Percentiles rank a stretch among this genome's conserved stretches.
phyloP scores from a whole-genome alignment of 1,284 basidiomycete species.

The Cryptococcus sp. region DNA sequence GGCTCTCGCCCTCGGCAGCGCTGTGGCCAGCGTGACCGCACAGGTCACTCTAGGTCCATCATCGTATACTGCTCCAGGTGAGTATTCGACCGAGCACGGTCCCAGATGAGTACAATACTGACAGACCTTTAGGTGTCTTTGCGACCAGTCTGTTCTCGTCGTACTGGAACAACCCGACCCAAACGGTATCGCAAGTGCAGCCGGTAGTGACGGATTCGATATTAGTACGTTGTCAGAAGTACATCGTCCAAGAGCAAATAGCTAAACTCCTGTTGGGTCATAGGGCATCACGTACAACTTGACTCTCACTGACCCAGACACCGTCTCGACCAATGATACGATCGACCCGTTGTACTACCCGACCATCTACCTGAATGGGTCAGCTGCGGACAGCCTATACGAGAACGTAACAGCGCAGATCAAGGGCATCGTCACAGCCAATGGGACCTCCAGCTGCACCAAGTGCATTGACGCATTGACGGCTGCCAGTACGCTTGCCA shows the following conservation, averaged over 20 bases:
- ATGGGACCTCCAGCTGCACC: conserved; percentile 57
- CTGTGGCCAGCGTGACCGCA: neutral
- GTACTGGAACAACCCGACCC: conserved; percentile 72
- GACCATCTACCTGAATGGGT: conserved; percentile 56
- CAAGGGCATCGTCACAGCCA: conserved; percentile 56
- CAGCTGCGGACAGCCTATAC: conserved; percentile 49
- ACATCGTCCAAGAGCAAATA: neutral
- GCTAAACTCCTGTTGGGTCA: neutral
- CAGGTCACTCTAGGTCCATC: neutral
- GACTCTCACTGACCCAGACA: conserved; percentile 62
- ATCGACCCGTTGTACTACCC: conserved; percentile 68
- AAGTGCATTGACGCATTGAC: conserved; percentile 63
- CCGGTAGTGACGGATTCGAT: conserved; percentile 70
- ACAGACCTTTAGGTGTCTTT: conserved; percentile 26
- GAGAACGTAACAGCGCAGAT: conserved; percentile 61
- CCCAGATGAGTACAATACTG: no score
- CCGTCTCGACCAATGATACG: conserved; percentile 61
- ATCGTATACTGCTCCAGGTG: neutral
- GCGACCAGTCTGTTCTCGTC: conserved; percentile 40
- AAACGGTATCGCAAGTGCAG: conserved; percentile 66
- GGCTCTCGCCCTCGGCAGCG: neutral
- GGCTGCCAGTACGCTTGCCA: conserved; percentile 27
- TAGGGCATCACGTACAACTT: conserved; percentile 57
- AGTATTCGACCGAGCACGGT: no score
- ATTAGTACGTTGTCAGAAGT: conserved; percentile 10